phyloP scores from a whole-genome alignment of 2,329 filamentous ascomycete species.

The Venturia oleaginea region DNA sequence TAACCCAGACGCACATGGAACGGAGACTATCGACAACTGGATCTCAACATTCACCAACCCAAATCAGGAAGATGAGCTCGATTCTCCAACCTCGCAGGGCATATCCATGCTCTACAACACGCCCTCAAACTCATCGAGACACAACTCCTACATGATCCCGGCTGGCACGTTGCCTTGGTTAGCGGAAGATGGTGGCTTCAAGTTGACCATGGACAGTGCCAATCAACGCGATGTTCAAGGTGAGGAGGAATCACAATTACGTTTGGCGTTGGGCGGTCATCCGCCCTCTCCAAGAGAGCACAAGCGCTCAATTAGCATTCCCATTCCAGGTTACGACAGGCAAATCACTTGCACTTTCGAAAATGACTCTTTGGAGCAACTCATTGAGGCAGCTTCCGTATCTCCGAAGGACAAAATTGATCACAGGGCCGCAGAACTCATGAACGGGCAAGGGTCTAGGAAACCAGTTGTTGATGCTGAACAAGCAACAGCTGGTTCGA shows the following conservation, averaged over 20 bases:
- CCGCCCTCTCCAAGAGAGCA: not conserved
- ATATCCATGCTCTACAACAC: not conserved
- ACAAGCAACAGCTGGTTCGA: not conserved
- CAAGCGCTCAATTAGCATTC: not conserved
- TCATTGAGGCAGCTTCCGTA: not conserved
- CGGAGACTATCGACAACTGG: slow-evolving; percentile 18
- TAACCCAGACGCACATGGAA: slow-evolving; percentile 14
- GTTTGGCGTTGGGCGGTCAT: not conserved
- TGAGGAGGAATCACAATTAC: not conserved
- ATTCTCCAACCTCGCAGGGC: not conserved
- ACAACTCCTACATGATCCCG: not conserved
- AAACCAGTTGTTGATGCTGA: not conserved
- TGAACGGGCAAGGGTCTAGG: not conserved
- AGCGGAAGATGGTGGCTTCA: not conserved
- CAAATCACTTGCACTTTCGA: not conserved
- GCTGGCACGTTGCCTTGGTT: not conserved
- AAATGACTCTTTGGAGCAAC: not conserved
- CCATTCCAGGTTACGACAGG: not conserved
- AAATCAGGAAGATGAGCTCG: slow-evolving; percentile 2
- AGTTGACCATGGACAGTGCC: not conserved
- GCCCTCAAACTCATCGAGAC: not conserved
- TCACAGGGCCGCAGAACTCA: not conserved
- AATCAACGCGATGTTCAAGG: not conserved
- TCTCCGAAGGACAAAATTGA: not conserved
- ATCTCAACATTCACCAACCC: slow-evolving; percentile 15